Percentiles rank a stretch among this genome's conserved stretches.
These are phyloP conservation scores for Haplosporangium sp. DNA, from an alignment of 371 early-diverging fungal species.

Conservation along the genomic window DNA sequence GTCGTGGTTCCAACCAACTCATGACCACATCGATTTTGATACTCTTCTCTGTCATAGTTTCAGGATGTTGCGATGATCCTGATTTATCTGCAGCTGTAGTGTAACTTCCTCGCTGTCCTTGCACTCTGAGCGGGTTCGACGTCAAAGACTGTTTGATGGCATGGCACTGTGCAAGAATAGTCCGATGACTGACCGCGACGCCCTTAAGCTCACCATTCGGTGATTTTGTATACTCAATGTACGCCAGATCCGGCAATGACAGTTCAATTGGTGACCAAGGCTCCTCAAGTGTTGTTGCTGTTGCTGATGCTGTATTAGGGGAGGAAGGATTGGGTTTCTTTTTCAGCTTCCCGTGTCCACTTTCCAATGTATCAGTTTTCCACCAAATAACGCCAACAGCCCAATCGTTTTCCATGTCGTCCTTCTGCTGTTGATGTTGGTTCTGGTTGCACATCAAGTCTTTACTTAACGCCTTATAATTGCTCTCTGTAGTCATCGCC, in stretches of 20 bases:
- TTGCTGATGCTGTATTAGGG: no score
- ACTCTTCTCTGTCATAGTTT: background rate
- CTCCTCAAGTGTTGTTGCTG: background rate
- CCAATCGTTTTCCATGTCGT: conserved; percentile 53
- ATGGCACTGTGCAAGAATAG: conserved; percentile 76
- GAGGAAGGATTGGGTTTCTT: background rate
- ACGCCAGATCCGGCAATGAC: conserved; percentile 71
- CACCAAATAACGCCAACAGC: conserved; percentile 74
- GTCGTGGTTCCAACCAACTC: conserved; percentile 81
- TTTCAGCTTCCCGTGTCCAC: conserved; percentile 44
- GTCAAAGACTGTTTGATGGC: conserved; percentile 34
- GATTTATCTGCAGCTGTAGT: background rate
- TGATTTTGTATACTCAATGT: conserved; percentile 85
- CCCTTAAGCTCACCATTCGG: conserved; percentile 86
- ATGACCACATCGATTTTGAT: conserved; percentile 51
- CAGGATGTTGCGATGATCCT: background rate
- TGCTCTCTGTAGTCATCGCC: conserved; percentile 82
- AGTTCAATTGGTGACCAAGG: background rate
- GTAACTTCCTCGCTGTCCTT: background rate
- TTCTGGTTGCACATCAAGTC: conserved; percentile 63
- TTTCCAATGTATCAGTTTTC: conserved; percentile 77
- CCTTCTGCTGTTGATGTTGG: conserved; percentile 14
- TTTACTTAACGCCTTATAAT: conserved; percentile 70
- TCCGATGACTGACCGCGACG: conserved; percentile 78
- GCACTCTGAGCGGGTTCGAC: conserved; percentile 6